Conservation (phyloP, 2,329 filamentous ascomycete genomes). For the Ophiostoma piceae region DNA sequence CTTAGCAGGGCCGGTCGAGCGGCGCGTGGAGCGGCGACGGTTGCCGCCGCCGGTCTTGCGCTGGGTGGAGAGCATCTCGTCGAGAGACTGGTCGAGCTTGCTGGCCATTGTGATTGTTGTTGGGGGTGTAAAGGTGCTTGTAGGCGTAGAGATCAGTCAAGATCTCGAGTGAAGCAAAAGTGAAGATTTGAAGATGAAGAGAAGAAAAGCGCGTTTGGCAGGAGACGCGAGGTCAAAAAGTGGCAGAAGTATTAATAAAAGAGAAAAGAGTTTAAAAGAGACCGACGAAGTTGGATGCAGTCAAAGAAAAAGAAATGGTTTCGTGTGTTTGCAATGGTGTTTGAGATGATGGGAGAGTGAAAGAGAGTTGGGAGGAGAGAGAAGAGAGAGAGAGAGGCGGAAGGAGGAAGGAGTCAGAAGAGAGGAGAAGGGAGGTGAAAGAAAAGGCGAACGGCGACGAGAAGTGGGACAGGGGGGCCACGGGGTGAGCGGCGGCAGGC, state of each 20-base stretch:
- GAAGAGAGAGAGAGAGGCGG: slow-evolving; percentile 17
- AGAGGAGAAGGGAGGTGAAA: neutral
- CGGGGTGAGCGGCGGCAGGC: slow-evolving; percentile 1
- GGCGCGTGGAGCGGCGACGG: slow-evolving; percentile 48
- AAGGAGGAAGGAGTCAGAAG: slow-evolving; percentile 16
- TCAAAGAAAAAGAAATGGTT: slow-evolving; percentile 29
- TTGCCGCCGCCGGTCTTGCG: slow-evolving; percentile 48
- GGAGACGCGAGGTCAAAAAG: slow-evolving; percentile 16
- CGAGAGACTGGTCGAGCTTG: slow-evolving; percentile 95
- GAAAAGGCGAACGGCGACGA: slow-evolving; percentile 17
- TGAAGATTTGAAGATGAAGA: neutral
- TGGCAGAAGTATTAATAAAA: neutral
- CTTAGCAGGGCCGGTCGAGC: slow-evolving; percentile 50
- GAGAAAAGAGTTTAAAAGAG: slow-evolving; percentile 23
- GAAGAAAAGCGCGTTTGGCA: slow-evolving; percentile 2
- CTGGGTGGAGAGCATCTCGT: slow-evolving; percentile 87
- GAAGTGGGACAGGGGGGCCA: slow-evolving; percentile 13
- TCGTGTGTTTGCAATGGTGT: slow-evolving; percentile 24
- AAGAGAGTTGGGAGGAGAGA: slow-evolving; percentile 17
- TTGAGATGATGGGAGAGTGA: slow-evolving; percentile 24
- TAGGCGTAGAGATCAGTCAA: neutral
- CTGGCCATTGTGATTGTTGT: slow-evolving; percentile 64
- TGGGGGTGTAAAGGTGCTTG: neutral
- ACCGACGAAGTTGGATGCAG: slow-evolving; percentile 36
- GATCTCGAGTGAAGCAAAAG: slow-evolving; percentile 8